Evolutionary conservation across 2,329 filamentous ascomycete genomes (phyloP), one percentile per base, ranked within the genome.

Genomic region (Beauveria asiatica): DNA sequence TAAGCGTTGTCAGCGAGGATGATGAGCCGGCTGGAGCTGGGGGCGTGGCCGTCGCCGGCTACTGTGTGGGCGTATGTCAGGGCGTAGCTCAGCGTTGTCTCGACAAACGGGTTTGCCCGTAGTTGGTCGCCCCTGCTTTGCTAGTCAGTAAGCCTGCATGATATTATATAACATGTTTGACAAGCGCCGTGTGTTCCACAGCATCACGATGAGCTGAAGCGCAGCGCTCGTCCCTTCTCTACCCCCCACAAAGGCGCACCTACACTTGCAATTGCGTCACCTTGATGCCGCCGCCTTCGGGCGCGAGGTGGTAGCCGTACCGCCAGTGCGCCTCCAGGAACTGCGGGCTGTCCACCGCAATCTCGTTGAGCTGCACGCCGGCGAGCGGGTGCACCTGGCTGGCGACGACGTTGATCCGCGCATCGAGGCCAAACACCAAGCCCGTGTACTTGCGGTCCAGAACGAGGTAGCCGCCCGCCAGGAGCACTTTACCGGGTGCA

Each of bases 1-100:
- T 99, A 99, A 77, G 95, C 90, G 70, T 94, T 92, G 75, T 97
- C 92, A 62, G 94, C 93, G 41, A 97, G 83, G 71, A 99, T 93
- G 63, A 89, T 92, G 72, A 97, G 83, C 16, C 84, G 84, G 33
- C 88, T 76, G 4, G 92, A 84, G 16, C 81, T 80, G 69, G 94
- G 85, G 69, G 75, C 81, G 66, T 76, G 73, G 42, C 69, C 66
- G 6, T 74, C 70, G 6, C 64, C 60, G 66, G 74, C 68, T 64
- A 78, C 63, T 54, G 73, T 71, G 71, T 79, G 72, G 75, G 90
- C 86, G 75, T 96, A 97, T 59, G 88, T 94, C 67, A 97, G 82
- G 59, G 84, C 89, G 76, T 96, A 97, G 74, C 82, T 85, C 61
- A 99, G 81, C 1, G 94, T 89, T 11, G 91, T 96, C 77, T 97